Percentiles rank a stretch among this genome's conserved stretches.
Conservation (phyloP, 2,329 filamentous ascomycete species). For the Colletotrichum eremochloae region DNA sequence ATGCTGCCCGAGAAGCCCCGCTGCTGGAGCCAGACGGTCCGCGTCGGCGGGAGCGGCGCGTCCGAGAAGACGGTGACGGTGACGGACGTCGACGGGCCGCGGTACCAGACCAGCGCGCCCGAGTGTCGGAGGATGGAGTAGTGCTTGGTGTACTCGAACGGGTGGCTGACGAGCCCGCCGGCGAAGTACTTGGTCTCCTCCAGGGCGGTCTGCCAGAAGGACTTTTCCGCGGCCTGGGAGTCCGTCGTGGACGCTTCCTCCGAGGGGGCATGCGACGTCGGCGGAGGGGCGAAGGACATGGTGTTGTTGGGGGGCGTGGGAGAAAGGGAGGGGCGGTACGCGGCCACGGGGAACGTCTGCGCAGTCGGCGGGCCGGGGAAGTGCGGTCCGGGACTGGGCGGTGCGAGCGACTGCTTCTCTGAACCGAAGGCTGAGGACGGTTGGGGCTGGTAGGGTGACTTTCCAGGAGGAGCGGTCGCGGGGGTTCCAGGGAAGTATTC, state of each 20-base stretch:
- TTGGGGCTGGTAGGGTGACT: background rate
- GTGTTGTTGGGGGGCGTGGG: background rate
- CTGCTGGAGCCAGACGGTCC: constrained; percentile 76
- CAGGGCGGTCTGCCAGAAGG: constrained; percentile 62
- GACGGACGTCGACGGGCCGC: constrained; percentile 73
- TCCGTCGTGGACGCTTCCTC: constrained; percentile 6
- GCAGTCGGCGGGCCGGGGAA: constrained; percentile 17
- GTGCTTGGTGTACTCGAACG: constrained; percentile 74
- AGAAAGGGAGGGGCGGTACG: constrained; percentile 16
- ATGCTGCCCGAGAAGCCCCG: constrained; percentile 77
- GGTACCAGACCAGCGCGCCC: constrained; percentile 73
- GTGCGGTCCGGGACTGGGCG: background rate
- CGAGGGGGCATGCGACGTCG: constrained; percentile 14
- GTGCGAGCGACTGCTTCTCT: background rate
- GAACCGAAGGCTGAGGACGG: background rate
- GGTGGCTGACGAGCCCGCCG: constrained; percentile 73
- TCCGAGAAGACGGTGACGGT: constrained; percentile 75
- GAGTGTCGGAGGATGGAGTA: constrained; percentile 77
- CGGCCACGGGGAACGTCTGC: constrained; percentile 22
- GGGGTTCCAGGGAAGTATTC: background rate
- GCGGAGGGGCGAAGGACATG: constrained; percentile 2
- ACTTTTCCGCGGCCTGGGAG: constrained; percentile 34
- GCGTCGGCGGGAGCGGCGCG: constrained; percentile 65
- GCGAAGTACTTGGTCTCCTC: constrained; percentile 75
- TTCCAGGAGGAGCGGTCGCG: background rate